Evolutionary conservation across 2,329 filamentous ascomycete species (phyloP), one percentile per base, ranked within the genome.

Genomic region (Myriangium duriaei): DNA sequence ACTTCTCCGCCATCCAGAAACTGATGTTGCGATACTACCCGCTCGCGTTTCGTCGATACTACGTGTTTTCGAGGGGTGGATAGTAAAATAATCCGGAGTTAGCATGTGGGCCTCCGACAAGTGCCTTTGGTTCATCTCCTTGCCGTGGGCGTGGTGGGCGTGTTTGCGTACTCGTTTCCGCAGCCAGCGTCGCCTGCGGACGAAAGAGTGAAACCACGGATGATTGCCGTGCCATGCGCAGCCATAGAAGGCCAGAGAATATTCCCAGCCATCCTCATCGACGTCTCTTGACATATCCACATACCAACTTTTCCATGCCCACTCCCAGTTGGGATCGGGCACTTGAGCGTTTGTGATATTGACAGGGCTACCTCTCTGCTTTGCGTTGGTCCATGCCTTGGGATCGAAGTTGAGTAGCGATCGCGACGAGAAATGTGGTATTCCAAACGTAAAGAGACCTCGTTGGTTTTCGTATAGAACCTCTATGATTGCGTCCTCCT

Each of bases 401-500:
- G 87, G 85, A 53, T 98, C 91, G 34, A 93, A 72, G 43, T 83
- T 81, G 24, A 93, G 76, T 1, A 98, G 70, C 2, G 87, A 88
- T 45, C 79, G 80, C 5, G 76, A 72, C 1, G 87, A 93, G 64
- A 95, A 98, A n/a, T 92, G 70, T 0, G 87, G 79, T 10, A 86
- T 72, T 17, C 91, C 88, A 51, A 88, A 96, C 44, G 93, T 67
- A 53, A 95, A 93, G 28, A 76, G 78, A 9, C 91, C 91, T 41
- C 91, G 74, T 62, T 98, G 83, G 53, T 98, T 98, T 58, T 98
- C 91, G 59, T 93, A 96, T 0, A 98, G 67, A 4, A 96, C 73
- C 46, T 98, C 91, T 43, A 96, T 76, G 17, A 73, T 78, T 2
- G 54, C 56, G 32, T 63, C 57, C 15, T 58, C 53, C 11, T 63